Evolutionary conservation across 371 early-diverging fungal species (phyloP), one percentile per base, ranked within the genome.

Genomic region (Mortierella sp.): DNA sequence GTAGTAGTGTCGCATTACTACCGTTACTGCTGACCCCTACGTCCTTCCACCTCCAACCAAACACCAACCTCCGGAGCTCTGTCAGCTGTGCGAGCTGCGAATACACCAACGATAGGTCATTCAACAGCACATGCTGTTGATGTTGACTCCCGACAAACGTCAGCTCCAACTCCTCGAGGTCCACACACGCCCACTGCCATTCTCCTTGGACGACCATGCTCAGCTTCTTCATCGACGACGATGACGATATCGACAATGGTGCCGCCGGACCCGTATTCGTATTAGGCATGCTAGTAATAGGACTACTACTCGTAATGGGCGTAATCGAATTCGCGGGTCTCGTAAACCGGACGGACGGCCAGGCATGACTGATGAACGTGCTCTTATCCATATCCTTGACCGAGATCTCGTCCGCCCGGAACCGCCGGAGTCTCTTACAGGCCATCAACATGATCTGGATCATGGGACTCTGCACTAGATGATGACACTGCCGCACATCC

Each of bases 141-240:
- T 5, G 9, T 8, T 19, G 2, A 19, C 39, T 61, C 13, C 50
- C 64, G 19, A 47, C 43, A 34, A 75, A 47, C 1, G 34, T 44
- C 22, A 69, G 31, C 24, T 75, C 75, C 34, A 75, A 52, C 37
- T 75, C 75, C 41, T 75, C 70, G 13, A 75, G 14, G 3, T 48
- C 70, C n/a, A 47, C 11, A n/a, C 75, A 75, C 14, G 48, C 70
- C 75, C 75, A 75, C 2, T 50, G 47, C 75, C 69, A 75, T 1
- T 71, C 48, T 13, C 29, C 14, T 19, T 31, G 52, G 14, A 61
- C 37, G 34, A 22, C 22, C 61, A 34, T 37, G 61, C 61, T 16
- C 37, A 61, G 10, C 61, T 22, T 34, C 0, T 39, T 61, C 61
- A 61, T 61, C 37, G 61, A 61, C 39, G 22, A 61, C 8, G 37